A percentile compares a stretch with the other conserved stretches of the same genome.
Evolutionary conservation across 2,329 filamentous ascomycete species (phyloP).

Genomic region (Arthrobotrys sphaeroides): DNA sequence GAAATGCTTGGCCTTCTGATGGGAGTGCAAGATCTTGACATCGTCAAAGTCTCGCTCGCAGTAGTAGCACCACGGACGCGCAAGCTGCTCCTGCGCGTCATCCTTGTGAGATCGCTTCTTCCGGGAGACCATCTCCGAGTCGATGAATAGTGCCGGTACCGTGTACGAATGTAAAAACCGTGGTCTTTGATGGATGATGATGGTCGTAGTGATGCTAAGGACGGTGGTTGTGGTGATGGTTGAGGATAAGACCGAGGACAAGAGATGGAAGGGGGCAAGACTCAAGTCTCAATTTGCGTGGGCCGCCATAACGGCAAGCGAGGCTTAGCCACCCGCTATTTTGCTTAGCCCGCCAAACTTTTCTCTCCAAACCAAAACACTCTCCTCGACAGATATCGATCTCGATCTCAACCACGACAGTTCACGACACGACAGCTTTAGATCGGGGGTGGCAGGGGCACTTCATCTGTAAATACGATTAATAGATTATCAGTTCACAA

Average conservation of each 20-base stretch:
- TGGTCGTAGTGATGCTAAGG: not conserved
- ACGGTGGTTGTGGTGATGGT: not conserved
- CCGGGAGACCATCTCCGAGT: constrained; percentile 69
- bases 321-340: constrained; percentile 17
- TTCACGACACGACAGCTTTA: not conserved
- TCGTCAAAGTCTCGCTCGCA: constrained; percentile 99
- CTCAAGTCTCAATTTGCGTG: constrained; percentile 17
- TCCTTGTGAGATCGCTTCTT: constrained; percentile 91
- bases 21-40: constrained; percentile 91
- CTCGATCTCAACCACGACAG: not conserved
- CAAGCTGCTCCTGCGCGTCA: constrained; percentile 85
- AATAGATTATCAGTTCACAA: not conserved
- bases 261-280: constrained; percentile 25
- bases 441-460: not conserved
- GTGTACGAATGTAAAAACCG: not conserved
- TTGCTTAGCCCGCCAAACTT: not conserved
- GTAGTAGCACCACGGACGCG: constrained; percentile 96
- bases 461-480: not conserved
- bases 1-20: constrained; percentile 99
- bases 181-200: not conserved
- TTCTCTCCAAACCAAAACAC: not conserved
- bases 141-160: not conserved
- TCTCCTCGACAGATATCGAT: not conserved
- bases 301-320: constrained; percentile 16
- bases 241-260: not conserved